Evolutionary conservation across 2,329 filamentous ascomycete species (phyloP).

Genomic region (Dactylellina sp.): DNA sequence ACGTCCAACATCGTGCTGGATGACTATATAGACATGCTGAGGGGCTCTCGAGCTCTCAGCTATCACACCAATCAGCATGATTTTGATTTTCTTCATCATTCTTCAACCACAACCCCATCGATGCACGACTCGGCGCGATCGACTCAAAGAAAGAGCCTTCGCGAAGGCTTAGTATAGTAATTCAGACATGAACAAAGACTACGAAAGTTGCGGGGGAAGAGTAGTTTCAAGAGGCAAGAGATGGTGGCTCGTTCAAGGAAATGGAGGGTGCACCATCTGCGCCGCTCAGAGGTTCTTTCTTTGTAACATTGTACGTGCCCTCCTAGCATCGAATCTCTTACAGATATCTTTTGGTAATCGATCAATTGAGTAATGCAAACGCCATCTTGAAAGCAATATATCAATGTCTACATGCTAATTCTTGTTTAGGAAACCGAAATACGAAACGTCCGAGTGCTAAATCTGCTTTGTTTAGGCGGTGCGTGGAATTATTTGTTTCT

Average conservation of each 20-base stretch:
- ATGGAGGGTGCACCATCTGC: not conserved
- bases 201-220: not conserved
- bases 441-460: constrained; percentile 8
- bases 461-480: constrained; percentile 23
- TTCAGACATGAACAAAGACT: not conserved
- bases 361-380: too few species aligned
- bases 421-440: not conserved
- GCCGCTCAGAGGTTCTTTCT: not conserved
- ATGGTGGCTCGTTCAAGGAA: not conserved
- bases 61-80: too few species aligned
- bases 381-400: too few species aligned
- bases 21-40: too few species aligned
- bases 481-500: not conserved
- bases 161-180: not conserved
- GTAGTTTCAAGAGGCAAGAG: not conserved
- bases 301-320: not conserved
- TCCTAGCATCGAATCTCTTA: not conserved
- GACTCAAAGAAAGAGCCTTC: not conserved
- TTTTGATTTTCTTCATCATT: too few species aligned
- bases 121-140: too few species aligned
- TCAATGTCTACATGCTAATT: too few species aligned
- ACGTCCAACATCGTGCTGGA: not conserved
- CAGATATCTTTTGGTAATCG: not conserved
- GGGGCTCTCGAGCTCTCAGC: too few species aligned
- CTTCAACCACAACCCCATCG: too few species aligned